These are phyloP conservation scores for Oryza punctata DNA, from an alignment of 176 grass and related monocot genomes.

Conservation along the genomic window DNA sequence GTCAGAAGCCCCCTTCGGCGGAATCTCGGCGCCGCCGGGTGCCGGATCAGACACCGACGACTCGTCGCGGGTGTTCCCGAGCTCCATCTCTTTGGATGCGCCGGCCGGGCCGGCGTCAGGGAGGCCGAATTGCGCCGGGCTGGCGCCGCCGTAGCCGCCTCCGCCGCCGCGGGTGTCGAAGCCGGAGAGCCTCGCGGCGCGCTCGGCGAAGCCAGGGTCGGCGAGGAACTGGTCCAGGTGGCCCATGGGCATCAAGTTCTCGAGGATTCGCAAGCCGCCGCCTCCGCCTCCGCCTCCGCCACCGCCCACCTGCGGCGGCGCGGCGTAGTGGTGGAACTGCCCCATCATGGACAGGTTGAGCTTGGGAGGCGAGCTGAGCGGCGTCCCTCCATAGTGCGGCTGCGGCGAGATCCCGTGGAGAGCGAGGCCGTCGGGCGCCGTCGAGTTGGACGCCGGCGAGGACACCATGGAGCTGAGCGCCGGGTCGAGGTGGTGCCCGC, in stretches of 20 bases:
- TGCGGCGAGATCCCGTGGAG: constrained; percentile 69
- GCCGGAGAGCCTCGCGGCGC: constrained; percentile 64
- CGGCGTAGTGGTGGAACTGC: constrained; percentile 45
- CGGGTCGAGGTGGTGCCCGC: constrained; percentile 45
- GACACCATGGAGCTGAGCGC: constrained; percentile 65
- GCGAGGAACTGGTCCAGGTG: constrained; percentile 76
- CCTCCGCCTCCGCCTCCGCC: constrained; percentile 19
- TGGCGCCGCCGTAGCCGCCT: constrained; percentile 31
- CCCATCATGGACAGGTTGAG: constrained; percentile 75
- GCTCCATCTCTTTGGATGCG: constrained; percentile 48
- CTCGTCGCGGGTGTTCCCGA: constrained; percentile 61
- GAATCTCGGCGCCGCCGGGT: constrained; percentile 53
- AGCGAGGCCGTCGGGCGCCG: constrained; percentile 38
- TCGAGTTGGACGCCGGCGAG: constrained; percentile 61
- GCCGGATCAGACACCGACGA: constrained; percentile 88
- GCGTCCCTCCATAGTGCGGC: constrained; percentile 53
- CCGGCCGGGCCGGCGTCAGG: constrained; percentile 41
- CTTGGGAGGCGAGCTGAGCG: constrained; percentile 72
- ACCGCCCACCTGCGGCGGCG: constrained; percentile 38
- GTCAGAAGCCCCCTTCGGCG: constrained; percentile 50
- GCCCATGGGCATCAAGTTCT: constrained; percentile 53
- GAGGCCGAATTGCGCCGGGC: constrained; percentile 50
- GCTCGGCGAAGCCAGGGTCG: constrained; percentile 68
- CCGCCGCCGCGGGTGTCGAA: constrained; percentile 52
- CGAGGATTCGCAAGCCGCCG: constrained; percentile 50